Conservation (phyloP, 495 filamentous ascomycete genomes). For the Geoglossum glabrum region DNA sequence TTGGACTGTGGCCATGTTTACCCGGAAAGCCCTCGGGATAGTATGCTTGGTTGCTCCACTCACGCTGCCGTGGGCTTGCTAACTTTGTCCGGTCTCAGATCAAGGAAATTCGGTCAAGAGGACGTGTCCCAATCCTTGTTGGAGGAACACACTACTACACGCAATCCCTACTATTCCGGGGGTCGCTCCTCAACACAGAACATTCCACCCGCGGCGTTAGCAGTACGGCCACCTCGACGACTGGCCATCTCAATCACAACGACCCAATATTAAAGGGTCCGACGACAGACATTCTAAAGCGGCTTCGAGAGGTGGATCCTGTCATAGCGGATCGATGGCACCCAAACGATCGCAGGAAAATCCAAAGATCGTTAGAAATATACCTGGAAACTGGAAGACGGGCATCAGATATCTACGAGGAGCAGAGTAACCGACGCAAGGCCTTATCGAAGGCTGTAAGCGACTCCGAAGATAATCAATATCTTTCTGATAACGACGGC, state of each 20-base stretch:
- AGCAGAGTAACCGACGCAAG: constrained; percentile 30
- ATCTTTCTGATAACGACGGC: neutral
- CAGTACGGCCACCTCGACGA: constrained; percentile 12
- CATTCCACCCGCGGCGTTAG: constrained; percentile 10
- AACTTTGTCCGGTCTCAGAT: constrained; percentile 23
- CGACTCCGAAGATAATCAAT: neutral
- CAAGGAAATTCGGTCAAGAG: constrained; percentile 51
- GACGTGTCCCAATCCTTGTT: constrained; percentile 72
- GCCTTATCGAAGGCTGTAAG: neutral
- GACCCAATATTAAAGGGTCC: constrained; percentile 54
- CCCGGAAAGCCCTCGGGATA: constrained; percentile 39
- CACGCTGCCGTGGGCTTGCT: neutral
- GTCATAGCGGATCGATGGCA: constrained; percentile 85
- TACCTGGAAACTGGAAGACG: constrained; percentile 56
- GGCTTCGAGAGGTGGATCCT: constrained; percentile 65
- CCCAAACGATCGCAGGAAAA: constrained; percentile 77
- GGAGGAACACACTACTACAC: constrained; percentile 93
- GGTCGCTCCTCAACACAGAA: constrained; percentile 31
- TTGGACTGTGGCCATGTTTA: constrained; percentile 66
- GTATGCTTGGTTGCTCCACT: constrained; percentile 9
- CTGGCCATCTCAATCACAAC: constrained; percentile 12
- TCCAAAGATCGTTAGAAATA: constrained; percentile 75
- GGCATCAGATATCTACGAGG: constrained; percentile 74
- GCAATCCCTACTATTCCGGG: constrained; percentile 64
- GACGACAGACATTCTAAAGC: constrained; percentile 47